Evolutionary conservation across 1,139 yeast genomes (phyloP), one percentile per base, ranked within the genome.

Genomic region (Candida glucosophila): DNA sequence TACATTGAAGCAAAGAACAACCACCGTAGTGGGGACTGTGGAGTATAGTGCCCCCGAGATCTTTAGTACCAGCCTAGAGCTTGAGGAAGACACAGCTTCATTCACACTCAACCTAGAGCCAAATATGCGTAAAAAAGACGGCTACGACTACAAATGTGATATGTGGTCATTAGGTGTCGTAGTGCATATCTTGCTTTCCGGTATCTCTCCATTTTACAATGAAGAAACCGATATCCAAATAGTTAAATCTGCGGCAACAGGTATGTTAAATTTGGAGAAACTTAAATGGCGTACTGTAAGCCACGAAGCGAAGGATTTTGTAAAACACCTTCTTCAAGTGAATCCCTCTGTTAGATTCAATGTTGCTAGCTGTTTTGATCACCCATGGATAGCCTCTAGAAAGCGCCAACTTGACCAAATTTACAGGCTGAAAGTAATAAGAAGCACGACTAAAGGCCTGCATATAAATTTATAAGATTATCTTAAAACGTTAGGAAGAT

Each of bases 41-140:
- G 83, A 75, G 39, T 76, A 75, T 39, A 66, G 75, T 31, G 83
- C 83, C 1, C 83, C 83, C 0, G 83, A 77, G 30, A 39, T 49
- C 3, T 43, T 44, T 20, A 15, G 23, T 11, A 13, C 7, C 6
- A 6, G 15, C 15, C 22, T 10, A 10, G 5, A 7, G 15, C 21
- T 19, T 7, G n/a, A n/a, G n/a, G n/a, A n/a, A n/a, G n/a, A n/a
- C n/a, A n/a, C n/a, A n/a, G 14, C 24, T n/a, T 9, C 23, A 6
- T 6, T 12, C 5, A 12, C 11, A 4, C 11, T 8, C 6, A 15
- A 8, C 14, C n/a, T 19, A 14, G 12, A 6, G 5, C n/a, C n/a
- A n/a, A n/a, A n/a, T n/a, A n/a, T n/a, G n/a, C n/a, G n/a, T n/a
- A n/a, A n/a, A n/a, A n/a, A n/a, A n/a, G n/a, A n/a, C n/a, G 74